Conservation (phyloP, 2,329 filamentous ascomycete genomes). For the Endoconidiophora polonica region DNA sequence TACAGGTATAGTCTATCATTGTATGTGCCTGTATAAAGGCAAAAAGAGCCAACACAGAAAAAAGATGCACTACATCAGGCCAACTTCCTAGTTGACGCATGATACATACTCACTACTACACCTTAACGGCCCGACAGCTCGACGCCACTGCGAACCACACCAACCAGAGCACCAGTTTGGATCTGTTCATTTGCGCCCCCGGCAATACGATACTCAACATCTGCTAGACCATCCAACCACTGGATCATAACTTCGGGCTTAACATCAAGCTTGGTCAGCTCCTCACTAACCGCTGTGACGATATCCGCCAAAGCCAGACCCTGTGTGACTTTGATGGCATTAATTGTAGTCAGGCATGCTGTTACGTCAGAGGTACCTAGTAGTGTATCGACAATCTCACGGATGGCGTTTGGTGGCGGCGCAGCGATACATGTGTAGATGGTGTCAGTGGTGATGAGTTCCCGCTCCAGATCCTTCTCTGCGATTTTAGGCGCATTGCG, state of each 20-base stretch:
- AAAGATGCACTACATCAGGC: too few relatives aligned
- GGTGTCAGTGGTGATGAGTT: conserved; percentile 70
- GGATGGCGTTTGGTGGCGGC: conserved; percentile 77
- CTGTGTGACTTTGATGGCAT: conserved; percentile 68
- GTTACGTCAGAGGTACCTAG: conserved; percentile 76
- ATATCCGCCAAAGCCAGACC: conserved; percentile 89
- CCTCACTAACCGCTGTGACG: conserved; percentile 68
- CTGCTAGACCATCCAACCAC: conserved; percentile 81
- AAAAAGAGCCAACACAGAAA: neutral
- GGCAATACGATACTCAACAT: conserved; percentile 82
- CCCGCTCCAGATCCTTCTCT: conserved; percentile 52
- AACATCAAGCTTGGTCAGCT: conserved; percentile 68
- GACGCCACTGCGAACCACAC: conserved; percentile 71
- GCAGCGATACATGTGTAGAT: conserved; percentile 98
- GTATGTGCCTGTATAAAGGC: neutral
- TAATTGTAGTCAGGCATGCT: conserved; percentile 74
- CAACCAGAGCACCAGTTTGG: conserved; percentile 85
- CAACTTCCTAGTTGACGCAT: neutral
- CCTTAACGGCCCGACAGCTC: conserved; percentile 35
- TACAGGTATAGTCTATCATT: neutral
- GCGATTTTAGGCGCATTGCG: conserved; percentile 42
- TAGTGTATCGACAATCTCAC: conserved; percentile 67
- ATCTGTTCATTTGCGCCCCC: conserved; percentile 74
- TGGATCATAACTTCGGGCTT: conserved; percentile 72
- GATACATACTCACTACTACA: neutral